phyloP scores from a whole-genome alignment of 805 yeast genomes.

The Candida khao-thaluensis region DNA sequence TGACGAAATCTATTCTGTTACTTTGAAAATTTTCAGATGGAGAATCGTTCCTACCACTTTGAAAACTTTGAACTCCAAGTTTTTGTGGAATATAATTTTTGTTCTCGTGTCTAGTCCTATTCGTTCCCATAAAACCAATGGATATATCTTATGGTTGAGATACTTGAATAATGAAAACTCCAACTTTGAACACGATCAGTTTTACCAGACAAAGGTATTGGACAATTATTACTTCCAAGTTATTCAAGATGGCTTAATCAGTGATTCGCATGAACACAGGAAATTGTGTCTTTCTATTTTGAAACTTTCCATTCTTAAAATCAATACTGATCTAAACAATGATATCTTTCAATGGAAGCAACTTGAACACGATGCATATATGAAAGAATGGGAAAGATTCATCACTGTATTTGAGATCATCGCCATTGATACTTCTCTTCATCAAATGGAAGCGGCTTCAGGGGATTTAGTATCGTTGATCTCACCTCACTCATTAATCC shows the following conservation, averaged over 20 bases:
- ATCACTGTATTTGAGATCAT: conserved; percentile 75
- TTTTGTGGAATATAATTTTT: conserved; percentile 49
- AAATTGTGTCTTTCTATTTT: conserved; percentile 68
- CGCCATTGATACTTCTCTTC: conserved; percentile 81
- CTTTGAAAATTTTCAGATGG: conserved; percentile 54
- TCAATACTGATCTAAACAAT: conserved; percentile 35
- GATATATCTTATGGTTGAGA: conserved; percentile 57
- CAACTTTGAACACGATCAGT: conserved; percentile 8
- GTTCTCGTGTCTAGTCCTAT: conserved; percentile 28
- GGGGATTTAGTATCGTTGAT: conserved; percentile 59
- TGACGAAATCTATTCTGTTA: conserved; percentile 32
- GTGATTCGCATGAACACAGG: conserved; percentile 61
- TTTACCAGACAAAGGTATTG: conserved; percentile 29
- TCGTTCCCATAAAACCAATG: conserved; percentile 35
- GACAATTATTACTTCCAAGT: conserved; percentile 51
- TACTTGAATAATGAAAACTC: conserved; percentile 33
- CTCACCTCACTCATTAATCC: conserved; percentile 49
- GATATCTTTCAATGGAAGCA: conserved; percentile 46
- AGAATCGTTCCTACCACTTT: conserved; percentile 36
- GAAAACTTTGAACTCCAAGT: conserved; percentile 15
- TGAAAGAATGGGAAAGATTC: conserved; percentile 67
- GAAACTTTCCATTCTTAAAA: conserved; percentile 54
- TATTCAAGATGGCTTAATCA: conserved; percentile 56
- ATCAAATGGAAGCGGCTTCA: conserved; percentile 79
- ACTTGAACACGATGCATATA: conserved; percentile 23